Evolutionary conservation across 176 grass and related monocot species (phyloP).

Genomic region (Ensete ventricosum): DNA sequence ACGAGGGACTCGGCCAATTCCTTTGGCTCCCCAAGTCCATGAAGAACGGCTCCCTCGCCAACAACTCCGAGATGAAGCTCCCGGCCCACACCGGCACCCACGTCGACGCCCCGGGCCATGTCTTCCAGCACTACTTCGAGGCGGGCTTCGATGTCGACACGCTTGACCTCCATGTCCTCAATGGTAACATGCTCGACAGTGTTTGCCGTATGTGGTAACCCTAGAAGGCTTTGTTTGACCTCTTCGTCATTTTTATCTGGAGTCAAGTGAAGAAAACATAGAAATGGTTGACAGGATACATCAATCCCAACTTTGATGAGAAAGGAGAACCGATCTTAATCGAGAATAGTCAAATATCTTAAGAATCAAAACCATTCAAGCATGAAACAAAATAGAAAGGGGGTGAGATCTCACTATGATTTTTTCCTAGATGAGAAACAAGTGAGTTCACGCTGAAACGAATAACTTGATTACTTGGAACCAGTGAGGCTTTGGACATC

Average conservation of each 20-base stretch:
- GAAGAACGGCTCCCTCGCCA: constrained; percentile 44
- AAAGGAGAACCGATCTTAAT: not conserved
- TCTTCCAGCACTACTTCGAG: constrained; percentile 44
- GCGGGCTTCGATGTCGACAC: constrained; percentile 63
- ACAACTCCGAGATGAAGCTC: constrained; percentile 53
- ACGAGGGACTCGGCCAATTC: constrained; percentile 44
- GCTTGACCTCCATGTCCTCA: constrained; percentile 72
- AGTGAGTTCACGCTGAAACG: too few species aligned
- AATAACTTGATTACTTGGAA: too few species aligned
- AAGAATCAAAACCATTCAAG: too few species aligned
- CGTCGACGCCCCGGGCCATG: constrained; percentile 56
- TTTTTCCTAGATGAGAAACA: too few species aligned
- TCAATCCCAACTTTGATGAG: too few species aligned
- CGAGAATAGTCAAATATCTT: not conserved
- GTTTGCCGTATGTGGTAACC: not conserved
- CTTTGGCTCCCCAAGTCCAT: constrained; percentile 43
- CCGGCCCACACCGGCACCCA: constrained; percentile 50
- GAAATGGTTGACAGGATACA: too few species aligned
- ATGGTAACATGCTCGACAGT: constrained; percentile 26
- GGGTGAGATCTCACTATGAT: too few species aligned
- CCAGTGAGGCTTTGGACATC: too few species aligned
- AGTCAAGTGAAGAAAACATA: not conserved
- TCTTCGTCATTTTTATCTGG: not conserved
- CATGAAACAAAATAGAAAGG: too few species aligned
- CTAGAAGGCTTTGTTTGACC: not conserved